Percentiles rank a stretch among this genome's conserved stretches.
Evolutionary conservation across 2,329 filamentous ascomycete species (phyloP).

Genomic region (Colletotrichum eleusines): DNA sequence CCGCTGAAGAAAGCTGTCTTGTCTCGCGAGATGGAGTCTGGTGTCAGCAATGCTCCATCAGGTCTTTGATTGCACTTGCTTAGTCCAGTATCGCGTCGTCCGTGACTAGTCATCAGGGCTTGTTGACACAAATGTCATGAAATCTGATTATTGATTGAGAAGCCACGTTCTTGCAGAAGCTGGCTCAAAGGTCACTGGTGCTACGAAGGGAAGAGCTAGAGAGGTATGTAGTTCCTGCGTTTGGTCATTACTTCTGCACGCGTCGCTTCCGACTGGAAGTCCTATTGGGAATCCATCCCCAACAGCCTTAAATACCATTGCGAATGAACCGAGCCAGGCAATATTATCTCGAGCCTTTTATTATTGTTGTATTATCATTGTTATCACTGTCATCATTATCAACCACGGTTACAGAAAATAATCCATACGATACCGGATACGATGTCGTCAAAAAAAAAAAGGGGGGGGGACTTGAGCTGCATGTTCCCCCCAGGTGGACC

Average conservation of each 20-base stretch:
- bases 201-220: not conserved
- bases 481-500: not conserved
- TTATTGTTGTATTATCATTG: not conserved
- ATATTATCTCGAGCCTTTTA: not conserved
- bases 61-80: not conserved
- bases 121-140: not conserved
- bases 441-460: constrained; percentile 39
- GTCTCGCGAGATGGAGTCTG: not conserved
- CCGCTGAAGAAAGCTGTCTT: not conserved
- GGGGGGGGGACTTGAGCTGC: constrained; percentile 22
- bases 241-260: not conserved
- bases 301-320: not conserved
- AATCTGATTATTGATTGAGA: not conserved
- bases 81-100: not conserved
- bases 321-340: not conserved
- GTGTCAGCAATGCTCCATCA: not conserved
- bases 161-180: not conserved
- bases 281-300: not conserved
- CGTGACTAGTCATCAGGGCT: not conserved
- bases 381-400: no score
- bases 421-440: constrained; percentile 10
- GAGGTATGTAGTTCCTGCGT: not conserved
- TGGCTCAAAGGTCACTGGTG: not conserved
- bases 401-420: not conserved
- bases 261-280: not conserved